Evolutionary conservation across 164 flowering plant genomes (phyloP).

Genomic region (Piper longum): DNA sequence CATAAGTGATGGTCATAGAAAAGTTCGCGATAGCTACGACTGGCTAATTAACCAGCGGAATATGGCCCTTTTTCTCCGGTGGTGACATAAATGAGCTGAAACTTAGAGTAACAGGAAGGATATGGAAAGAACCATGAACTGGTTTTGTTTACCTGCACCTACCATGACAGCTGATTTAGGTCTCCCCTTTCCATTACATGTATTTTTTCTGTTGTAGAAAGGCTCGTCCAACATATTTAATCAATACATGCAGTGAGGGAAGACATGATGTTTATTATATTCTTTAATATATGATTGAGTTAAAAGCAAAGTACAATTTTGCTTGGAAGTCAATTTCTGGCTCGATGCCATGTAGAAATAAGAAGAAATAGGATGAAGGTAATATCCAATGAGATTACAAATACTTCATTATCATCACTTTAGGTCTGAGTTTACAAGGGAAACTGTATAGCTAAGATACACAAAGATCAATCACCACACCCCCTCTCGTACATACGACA

Average conservation of each 20-base stretch:
- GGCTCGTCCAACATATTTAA: constrained; percentile 28
- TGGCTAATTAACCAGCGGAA: constrained; percentile 45
- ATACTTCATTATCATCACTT: too few relatives aligned
- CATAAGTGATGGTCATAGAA: constrained; percentile 43
- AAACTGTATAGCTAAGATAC: too few relatives aligned
- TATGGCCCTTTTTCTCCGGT: constrained; percentile 52
- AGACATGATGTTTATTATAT: constrained; percentile 1
- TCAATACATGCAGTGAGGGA: constrained; percentile 26
- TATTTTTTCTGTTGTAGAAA: constrained; percentile 15
- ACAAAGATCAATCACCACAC: too few relatives aligned
- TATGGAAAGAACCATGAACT: constrained; percentile 40
- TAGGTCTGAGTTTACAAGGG: too few relatives aligned
- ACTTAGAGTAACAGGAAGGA: constrained; percentile 50
- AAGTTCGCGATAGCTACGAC: constrained; percentile 53
- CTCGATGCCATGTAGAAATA: too few relatives aligned
- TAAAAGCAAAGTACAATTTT: too few relatives aligned
- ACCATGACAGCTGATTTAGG: not conserved
- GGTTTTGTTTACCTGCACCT: not conserved
- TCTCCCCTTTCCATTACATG: constrained; percentile 26
- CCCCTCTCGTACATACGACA: too few relatives aligned
- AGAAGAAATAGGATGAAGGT: too few relatives aligned
- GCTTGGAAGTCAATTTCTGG: too few relatives aligned
- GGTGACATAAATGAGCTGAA: constrained; percentile 47
- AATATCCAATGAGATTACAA: too few relatives aligned
- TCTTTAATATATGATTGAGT: too few relatives aligned